Evolutionary conservation across 2,329 filamentous ascomycete genomes (phyloP).

Genomic region (Stagonosporopsis tanaceti): DNA sequence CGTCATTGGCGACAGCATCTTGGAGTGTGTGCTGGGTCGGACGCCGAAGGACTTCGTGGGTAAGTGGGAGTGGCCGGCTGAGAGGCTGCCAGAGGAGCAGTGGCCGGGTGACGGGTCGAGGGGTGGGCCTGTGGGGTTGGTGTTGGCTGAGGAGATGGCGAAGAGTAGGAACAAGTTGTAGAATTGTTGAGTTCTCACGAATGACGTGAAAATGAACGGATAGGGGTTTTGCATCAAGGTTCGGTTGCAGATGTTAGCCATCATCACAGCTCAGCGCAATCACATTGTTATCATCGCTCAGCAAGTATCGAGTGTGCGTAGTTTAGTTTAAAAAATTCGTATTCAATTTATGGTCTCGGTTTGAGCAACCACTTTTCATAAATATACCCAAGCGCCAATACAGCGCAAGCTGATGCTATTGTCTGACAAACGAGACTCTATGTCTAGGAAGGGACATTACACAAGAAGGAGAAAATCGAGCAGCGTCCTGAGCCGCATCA

Average conservation of each 20-base stretch:
- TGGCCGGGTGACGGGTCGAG: conserved; percentile 51
- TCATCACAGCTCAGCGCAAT: conserved; percentile 7
- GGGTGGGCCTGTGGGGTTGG: conserved; percentile 49
- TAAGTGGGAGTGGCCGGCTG: conserved; percentile 66
- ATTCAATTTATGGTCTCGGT: not conserved
- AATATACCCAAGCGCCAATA: conserved; percentile 1
- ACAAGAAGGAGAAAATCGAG: conserved; percentile 2
- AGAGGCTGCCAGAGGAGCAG: conserved; percentile 48
- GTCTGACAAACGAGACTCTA: not conserved
- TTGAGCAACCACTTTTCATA: not conserved
- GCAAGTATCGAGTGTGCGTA: not conserved
- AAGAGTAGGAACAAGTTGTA: conserved; percentile 45
- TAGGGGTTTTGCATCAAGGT: not conserved
- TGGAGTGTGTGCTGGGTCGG: conserved; percentile 57
- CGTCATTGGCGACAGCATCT: conserved; percentile 63
- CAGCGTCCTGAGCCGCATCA: conserved; percentile 7
- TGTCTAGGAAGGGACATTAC: conserved; percentile 10
- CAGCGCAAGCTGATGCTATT: conserved; percentile 14
- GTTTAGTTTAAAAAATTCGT: not conserved
- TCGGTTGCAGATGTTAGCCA: conserved; percentile 7
- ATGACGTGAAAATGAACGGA: not conserved
- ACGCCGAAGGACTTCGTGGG: conserved; percentile 60
- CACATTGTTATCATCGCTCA: conserved; percentile 1
- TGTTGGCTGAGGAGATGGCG: conserved; percentile 52
- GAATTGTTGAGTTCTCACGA: not conserved